Conservation (phyloP, 1,284 basidiomycete species). For the Sporisorium graminicola region DNA sequence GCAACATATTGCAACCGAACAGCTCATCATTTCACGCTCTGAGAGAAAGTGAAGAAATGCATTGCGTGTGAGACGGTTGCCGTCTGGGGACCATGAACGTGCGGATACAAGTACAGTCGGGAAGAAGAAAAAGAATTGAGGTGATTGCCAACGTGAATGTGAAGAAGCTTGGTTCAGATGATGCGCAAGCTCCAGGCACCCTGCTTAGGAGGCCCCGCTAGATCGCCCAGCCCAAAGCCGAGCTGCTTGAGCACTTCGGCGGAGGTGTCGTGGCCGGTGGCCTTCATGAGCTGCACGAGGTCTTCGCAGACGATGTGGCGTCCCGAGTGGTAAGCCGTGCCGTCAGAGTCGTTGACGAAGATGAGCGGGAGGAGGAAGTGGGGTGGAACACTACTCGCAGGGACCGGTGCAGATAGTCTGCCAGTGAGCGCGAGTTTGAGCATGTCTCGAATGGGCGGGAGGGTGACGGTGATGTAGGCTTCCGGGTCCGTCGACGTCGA, state of each 20-base stretch:
- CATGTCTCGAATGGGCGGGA: constrained; percentile 49
- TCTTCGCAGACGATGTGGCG: constrained; percentile 59
- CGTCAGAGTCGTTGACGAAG: constrained; percentile 64
- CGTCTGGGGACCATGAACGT: not conserved
- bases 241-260: constrained; percentile 54
- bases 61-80: not conserved
- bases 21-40: not conserved
- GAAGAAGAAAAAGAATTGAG: not conserved
- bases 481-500: constrained; percentile 20
- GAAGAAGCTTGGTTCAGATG: constrained; percentile 19
- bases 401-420: not conserved
- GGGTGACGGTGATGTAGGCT: constrained; percentile 47
- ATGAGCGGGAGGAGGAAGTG: constrained; percentile 60
- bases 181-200: constrained; percentile 59
- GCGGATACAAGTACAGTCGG: constrained; percentile 5
- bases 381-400: constrained; percentile 3
- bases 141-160: no score
- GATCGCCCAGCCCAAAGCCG: constrained; percentile 51
- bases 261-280: constrained; percentile 51
- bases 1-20: not conserved
- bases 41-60: not conserved
- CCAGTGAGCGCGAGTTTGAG: constrained; percentile 27
- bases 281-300: constrained; percentile 56
- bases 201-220: constrained; percentile 34
- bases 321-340: constrained; percentile 62